phyloP scores from a whole-genome alignment of 2,329 filamentous ascomycete species.

The Teratosphaeria nubilosa region DNA sequence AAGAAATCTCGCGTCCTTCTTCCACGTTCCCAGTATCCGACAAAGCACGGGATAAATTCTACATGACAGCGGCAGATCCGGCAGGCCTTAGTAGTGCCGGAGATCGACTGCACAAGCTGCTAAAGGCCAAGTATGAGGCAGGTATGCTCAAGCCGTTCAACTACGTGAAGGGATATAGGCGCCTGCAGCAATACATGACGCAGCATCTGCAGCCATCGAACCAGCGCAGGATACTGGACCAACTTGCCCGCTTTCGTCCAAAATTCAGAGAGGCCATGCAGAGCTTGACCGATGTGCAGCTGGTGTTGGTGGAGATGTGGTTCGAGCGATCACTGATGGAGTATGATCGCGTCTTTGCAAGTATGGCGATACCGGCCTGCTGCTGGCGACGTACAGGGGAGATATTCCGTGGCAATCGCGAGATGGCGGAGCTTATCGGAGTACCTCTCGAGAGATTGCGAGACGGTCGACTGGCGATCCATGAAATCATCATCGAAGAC shows the following conservation, averaged over 20 bases:
- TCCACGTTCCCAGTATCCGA: slow-evolving; percentile 54
- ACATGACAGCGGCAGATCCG: slow-evolving; percentile 91
- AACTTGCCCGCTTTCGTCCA: slow-evolving; percentile 84
- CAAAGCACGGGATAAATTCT: slow-evolving; percentile 73
- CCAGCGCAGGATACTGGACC: slow-evolving; percentile 82
- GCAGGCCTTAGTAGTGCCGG: slow-evolving; percentile 78
- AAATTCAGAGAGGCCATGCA: slow-evolving; percentile 96
- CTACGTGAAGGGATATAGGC: slow-evolving; percentile 91
- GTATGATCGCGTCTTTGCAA: slow-evolving; percentile 95
- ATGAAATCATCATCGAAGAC: slow-evolving; percentile 92
- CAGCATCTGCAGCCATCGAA: slow-evolving; percentile 71
- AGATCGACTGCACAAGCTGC: slow-evolving; percentile 86
- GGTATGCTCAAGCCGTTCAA: slow-evolving; percentile 94
- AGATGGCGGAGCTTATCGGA: slow-evolving; percentile 94
- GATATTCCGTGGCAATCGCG: slow-evolving; percentile 94
- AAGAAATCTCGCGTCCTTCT: slow-evolving; percentile 50
- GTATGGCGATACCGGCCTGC: slow-evolving; percentile 96
- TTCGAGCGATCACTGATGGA: slow-evolving; percentile 95
- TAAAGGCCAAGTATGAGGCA: slow-evolving; percentile 92
- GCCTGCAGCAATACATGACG: slow-evolving; percentile 85
- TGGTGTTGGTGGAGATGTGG: slow-evolving; percentile 97
- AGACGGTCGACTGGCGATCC: slow-evolving; percentile 88
- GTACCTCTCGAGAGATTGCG: slow-evolving; percentile 82
- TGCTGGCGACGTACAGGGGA: slow-evolving; percentile 95
- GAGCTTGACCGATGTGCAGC: slow-evolving; percentile 80